A percentile compares a stretch with the other conserved stretches of the same genome.
These are phyloP conservation scores for Ceratocystis huliohia DNA, from an alignment of 2,329 filamentous ascomycete species.

Conservation along the genomic window DNA sequence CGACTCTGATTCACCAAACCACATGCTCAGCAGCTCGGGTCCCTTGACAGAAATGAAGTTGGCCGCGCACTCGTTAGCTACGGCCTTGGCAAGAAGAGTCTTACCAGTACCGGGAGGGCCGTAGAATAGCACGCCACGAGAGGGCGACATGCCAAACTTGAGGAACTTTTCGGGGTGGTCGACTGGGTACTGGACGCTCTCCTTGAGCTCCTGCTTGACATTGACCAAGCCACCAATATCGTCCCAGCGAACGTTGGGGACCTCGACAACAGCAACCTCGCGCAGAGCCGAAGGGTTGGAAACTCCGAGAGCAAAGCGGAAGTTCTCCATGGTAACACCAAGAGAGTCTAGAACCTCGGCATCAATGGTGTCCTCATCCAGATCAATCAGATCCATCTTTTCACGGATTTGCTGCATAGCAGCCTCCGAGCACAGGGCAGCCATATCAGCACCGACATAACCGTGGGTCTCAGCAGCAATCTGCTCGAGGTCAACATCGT, in stretches of 20 bases:
- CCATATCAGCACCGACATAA: conserved; percentile 97
- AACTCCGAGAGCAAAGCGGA: conserved; percentile 93
- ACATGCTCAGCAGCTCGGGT: conserved; percentile 96
- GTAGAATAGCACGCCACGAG: conserved; percentile 96
- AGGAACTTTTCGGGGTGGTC: conserved; percentile 99
- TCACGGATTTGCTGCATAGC: conserved; percentile 99
- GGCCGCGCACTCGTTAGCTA: conserved; percentile 97
- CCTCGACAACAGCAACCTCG: conserved; percentile 97
- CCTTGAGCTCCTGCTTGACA: conserved; percentile 99
- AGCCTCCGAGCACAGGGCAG: conserved; percentile 94
- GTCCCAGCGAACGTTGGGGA: conserved; percentile 98
- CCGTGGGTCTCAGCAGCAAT: conserved; percentile 97
- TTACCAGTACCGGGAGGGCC: conserved; percentile 99
- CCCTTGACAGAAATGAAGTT: conserved; percentile 99
- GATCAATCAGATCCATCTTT: conserved; percentile 99
- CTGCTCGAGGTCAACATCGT: conserved; percentile 92
- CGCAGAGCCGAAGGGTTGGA: conserved; percentile 97
- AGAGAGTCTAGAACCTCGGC: conserved; percentile 96
- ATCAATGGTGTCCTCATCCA: conserved; percentile 98
- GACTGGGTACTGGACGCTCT: conserved; percentile 97
- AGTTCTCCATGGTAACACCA: conserved; percentile 99
- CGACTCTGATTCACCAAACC: conserved; percentile 99
- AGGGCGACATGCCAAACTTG: conserved; percentile 97
- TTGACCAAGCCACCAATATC: conserved; percentile 96
- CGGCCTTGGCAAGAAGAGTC: conserved; percentile 97